These are phyloP conservation scores for Ophiostoma pallidulum DNA, from an alignment of 2,329 filamentous ascomycete species.

Conservation along the genomic window DNA sequence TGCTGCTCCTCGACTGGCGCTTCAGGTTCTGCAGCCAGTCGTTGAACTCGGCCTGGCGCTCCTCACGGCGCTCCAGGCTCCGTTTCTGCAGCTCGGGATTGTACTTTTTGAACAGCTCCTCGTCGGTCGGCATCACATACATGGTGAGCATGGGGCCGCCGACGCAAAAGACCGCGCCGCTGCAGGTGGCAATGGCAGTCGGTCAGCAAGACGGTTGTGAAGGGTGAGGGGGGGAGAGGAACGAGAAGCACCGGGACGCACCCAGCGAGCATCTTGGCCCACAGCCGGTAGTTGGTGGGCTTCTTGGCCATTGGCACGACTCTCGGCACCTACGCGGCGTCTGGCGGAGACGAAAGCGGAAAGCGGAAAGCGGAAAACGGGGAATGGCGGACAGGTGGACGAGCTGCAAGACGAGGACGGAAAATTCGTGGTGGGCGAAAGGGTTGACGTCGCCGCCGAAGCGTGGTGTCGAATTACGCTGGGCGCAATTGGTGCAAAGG, in stretches of 20 bases:
- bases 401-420: no score
- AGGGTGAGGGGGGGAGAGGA: no score
- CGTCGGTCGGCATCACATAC: conserved; percentile 74
- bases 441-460: neutral
- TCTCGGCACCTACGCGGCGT: no score
- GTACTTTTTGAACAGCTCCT: conserved; percentile 85
- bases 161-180: conserved; percentile 61
- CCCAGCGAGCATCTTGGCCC: conserved; percentile 62
- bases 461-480: conserved; percentile 1
- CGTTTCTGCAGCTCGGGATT: conserved; percentile 90
- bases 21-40: conserved; percentile 78
- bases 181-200: conserved; percentile 31
- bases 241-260: conserved; percentile 33
- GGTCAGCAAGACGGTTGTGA: conserved; percentile 1
- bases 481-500: conserved; percentile 1
- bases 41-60: conserved; percentile 77
- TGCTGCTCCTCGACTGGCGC: conserved; percentile 82
- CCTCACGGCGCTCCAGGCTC: conserved; percentile 68
- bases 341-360: no score
- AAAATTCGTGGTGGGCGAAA: no score
- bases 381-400: no score
- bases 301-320: conserved; percentile 23
- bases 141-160: conserved; percentile 79
- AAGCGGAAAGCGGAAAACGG: no score
- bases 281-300: conserved; percentile 45